Evolutionary conservation across 2,329 filamentous ascomycete genomes (phyloP).

Genomic region (Colletotrichum cereale): DNA sequence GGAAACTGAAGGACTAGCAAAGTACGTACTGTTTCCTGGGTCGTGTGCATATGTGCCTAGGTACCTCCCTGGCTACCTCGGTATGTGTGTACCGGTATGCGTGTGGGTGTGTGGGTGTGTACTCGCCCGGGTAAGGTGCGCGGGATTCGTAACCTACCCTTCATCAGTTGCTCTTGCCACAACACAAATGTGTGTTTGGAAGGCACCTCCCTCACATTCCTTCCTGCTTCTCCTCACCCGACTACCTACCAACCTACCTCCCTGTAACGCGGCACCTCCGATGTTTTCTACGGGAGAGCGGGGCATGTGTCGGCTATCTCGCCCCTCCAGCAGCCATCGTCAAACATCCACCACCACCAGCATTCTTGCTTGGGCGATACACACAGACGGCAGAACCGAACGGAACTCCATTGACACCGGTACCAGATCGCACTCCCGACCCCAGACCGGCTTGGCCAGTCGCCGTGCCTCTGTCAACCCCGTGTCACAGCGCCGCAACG

Average conservation of each 20-base stretch:
- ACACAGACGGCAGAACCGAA: slow-evolving; percentile 10
- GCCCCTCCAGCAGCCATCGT: not conserved
- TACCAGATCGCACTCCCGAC: slow-evolving; percentile 3
- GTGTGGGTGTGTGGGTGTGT: not conserved
- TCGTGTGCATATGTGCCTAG: too few relatives aligned
- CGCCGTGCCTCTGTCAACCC: slow-evolving; percentile 27
- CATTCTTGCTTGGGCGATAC: slow-evolving; percentile 4
- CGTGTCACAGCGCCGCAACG: slow-evolving; percentile 24
- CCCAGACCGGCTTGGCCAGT: slow-evolving; percentile 15
- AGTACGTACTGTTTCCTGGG: not conserved
- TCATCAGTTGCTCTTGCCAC: not conserved
- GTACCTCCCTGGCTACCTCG: not conserved
- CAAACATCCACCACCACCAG: slow-evolving; percentile 2
- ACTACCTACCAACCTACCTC: not conserved
- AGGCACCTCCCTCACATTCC: slow-evolving; percentile 1
- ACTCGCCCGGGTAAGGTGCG: not conserved
- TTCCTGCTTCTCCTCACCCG: not conserved
- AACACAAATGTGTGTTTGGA: not conserved
- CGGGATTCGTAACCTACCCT: not conserved
- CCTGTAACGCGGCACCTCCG: not conserved
- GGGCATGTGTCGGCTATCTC: not conserved
- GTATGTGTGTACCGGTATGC: not conserved
- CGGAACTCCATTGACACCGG: slow-evolving; percentile 5
- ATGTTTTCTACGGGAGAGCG: not conserved
- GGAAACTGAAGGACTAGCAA: not conserved